These are phyloP conservation scores for Colletotrichum tropicale DNA, from an alignment of 2,329 filamentous ascomycete genomes.

Conservation along the genomic window DNA sequence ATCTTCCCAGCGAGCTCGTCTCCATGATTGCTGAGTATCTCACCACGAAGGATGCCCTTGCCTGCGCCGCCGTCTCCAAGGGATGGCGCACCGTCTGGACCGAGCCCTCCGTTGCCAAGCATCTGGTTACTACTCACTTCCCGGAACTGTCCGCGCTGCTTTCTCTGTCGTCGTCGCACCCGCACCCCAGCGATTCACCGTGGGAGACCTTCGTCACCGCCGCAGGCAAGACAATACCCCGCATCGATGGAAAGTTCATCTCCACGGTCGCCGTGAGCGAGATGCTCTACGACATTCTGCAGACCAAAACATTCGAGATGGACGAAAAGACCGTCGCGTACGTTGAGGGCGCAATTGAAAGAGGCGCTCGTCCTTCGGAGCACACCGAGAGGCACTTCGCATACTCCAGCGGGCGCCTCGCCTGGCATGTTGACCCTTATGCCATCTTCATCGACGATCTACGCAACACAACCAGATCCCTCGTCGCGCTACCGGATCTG, in stretches of 20 bases:
- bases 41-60: background rate
- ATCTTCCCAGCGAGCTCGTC: constrained; percentile 10
- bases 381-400: background rate
- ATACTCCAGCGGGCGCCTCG: background rate
- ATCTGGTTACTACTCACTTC: background rate
- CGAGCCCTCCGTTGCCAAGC: background rate
- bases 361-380: background rate
- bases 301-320: background rate
- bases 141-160: background rate
- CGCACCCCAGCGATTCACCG: background rate
- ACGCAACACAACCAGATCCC: background rate
- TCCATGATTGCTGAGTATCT: background rate
- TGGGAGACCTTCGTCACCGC: background rate
- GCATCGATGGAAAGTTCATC: background rate
- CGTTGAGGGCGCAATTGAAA: background rate
- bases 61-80: constrained; percentile 2
- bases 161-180: background rate
- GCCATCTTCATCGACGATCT: constrained; percentile 11
- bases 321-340: background rate
- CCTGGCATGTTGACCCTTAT: background rate
- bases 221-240: background rate
- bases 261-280: background rate
- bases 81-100: constrained; percentile 3
- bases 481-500: background rate
- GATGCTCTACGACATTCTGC: background rate